Percentiles rank a stretch among this genome's conserved stretches.
Conservation (phyloP, 805 yeast species). For the Cyberlindnera euphorbiiphila region DNA sequence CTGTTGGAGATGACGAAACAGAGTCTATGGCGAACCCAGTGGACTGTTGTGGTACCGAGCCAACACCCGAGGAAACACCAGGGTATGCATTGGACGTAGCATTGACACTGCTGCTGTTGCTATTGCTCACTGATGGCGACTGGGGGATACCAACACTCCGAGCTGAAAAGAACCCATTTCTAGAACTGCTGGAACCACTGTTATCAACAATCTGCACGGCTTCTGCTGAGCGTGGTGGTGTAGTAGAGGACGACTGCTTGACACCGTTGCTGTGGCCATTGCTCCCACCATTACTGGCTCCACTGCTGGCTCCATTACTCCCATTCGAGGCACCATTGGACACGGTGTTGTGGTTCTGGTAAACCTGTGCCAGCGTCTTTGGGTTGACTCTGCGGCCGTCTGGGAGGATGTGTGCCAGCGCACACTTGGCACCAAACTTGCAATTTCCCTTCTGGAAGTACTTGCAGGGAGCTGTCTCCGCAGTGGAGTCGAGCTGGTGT, state of each 20-base stretch:
- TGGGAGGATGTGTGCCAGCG: slow-evolving; percentile 84
- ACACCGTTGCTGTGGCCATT: no score
- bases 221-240: no score
- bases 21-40: not conserved
- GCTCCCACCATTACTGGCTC: not conserved
- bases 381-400: slow-evolving; percentile 82
- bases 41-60: slow-evolving; percentile 9
- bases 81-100: slow-evolving; percentile 3
- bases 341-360: slow-evolving; percentile 22
- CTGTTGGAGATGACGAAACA: slow-evolving; percentile 6
- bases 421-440: slow-evolving; percentile 92
- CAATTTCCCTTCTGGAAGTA: slow-evolving; percentile 96
- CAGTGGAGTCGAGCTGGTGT: slow-evolving; percentile 53
- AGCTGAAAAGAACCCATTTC: slow-evolving; percentile 6
- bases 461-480: slow-evolving; percentile 70
- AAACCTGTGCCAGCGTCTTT: slow-evolving; percentile 33
- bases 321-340: no score
- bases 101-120: not conserved
- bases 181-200: not conserved
- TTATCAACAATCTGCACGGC: not conserved
- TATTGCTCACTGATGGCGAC: slow-evolving; percentile 1
- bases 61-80: slow-evolving; percentile 7
- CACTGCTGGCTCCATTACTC: slow-evolving; percentile 8
- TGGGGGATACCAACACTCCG: slow-evolving; percentile 2
- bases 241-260: slow-evolving; percentile 2